Conservation (phyloP, 2,329 filamentous ascomycete genomes). For the Penicillium sp. region DNA sequence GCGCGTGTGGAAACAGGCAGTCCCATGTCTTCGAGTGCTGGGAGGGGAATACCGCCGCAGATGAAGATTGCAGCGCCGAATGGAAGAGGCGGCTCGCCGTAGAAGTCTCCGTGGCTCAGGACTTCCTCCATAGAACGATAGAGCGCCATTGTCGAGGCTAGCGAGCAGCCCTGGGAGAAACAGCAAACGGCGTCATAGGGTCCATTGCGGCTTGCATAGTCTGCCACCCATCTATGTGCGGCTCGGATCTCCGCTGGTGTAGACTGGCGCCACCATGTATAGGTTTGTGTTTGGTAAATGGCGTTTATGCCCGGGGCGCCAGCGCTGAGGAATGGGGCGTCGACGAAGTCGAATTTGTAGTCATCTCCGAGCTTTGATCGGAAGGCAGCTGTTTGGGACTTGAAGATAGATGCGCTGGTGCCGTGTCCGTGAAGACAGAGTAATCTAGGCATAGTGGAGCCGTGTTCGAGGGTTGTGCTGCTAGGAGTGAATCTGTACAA, state of each 20-base stretch:
- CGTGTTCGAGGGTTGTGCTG: no score
- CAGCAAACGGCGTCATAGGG: neutral
- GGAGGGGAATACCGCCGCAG: slow-evolving; percentile 5
- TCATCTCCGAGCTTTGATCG: neutral
- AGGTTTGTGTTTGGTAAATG: neutral
- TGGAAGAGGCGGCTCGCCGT: neutral
- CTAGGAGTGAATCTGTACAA: no score
- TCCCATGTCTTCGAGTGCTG: neutral
- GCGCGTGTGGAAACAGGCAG: neutral
- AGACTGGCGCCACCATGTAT: neutral
- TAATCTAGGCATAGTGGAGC: neutral
- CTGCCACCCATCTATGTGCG: neutral
- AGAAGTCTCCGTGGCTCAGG: no score
- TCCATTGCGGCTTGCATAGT: neutral
- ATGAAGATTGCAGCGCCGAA: slow-evolving; percentile 5
- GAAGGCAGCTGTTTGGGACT: neutral
- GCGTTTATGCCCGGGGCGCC: neutral
- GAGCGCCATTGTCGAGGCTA: neutral
- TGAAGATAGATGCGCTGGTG: neutral
- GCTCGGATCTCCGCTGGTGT: neutral
- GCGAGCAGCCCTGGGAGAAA: slow-evolving; percentile 4
- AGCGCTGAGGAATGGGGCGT: neutral
- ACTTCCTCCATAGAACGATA: no score
- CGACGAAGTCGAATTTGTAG: neutral
- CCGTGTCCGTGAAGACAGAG: neutral